Evolutionary conservation across 345 rosid genomes (phyloP).

Genomic region (Draba incana): DNA sequence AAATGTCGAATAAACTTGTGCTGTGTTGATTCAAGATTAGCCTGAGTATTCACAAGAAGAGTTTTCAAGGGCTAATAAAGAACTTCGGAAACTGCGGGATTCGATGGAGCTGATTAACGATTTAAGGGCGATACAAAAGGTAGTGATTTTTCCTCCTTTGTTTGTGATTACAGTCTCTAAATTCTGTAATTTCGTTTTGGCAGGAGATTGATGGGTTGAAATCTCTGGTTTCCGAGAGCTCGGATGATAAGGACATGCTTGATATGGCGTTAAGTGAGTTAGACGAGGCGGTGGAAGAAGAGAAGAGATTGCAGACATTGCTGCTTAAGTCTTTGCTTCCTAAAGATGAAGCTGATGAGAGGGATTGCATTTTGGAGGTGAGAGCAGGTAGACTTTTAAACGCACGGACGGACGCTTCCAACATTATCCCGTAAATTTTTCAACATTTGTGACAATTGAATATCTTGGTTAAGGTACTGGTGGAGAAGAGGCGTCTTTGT

Average conservation of each 20-base stretch:
- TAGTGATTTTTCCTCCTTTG: conserved; percentile 25
- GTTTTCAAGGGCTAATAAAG: conserved; percentile 82
- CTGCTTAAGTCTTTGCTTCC: conserved; percentile 86
- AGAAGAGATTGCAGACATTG: conserved; percentile 70
- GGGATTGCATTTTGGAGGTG: conserved; percentile 96
- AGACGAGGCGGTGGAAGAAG: conserved; percentile 58
- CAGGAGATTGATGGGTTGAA: conserved; percentile 82
- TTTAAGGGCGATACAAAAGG: conserved; percentile 81
- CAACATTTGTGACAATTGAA: not conserved
- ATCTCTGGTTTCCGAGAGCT: conserved; percentile 63
- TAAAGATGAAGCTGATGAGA: conserved; percentile 98
- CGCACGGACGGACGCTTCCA: not conserved
- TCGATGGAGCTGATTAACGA: conserved; percentile 70
- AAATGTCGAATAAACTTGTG: conserved; percentile 29
- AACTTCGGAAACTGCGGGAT: conserved; percentile 77
- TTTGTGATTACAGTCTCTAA: not conserved
- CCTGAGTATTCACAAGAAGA: conserved; percentile 82
- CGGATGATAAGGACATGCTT: conserved; percentile 75
- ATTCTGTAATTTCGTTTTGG: not conserved
- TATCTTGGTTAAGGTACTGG: conserved; percentile 63
- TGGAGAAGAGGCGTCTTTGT: conserved; percentile 98
- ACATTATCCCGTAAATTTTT: not conserved
- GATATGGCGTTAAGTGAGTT: conserved; percentile 78
- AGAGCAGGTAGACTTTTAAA: conserved; percentile 72
- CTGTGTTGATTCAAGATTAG: conserved; percentile 69